Conservation (phyloP, 148 eudicot species). For the Fallopia convolvulus region DNA sequence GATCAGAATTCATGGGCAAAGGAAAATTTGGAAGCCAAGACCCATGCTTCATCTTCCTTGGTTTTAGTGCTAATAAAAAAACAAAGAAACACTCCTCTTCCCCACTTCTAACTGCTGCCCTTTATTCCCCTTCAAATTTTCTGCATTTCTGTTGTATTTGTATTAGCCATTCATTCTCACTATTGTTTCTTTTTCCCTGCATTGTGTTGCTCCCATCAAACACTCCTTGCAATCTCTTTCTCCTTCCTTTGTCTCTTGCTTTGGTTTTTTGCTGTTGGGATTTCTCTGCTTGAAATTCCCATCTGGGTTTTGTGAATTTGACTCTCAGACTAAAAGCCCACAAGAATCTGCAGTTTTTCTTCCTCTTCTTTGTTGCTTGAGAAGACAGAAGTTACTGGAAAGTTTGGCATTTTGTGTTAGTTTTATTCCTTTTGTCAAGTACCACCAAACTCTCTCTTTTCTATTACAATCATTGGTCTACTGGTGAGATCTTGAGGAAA, state of each 20-base stretch:
- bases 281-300: neutral
- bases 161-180: slow-evolving; percentile 9
- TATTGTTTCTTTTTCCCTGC: slow-evolving; percentile 14
- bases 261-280: slow-evolving; percentile 6
- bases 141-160: neutral
- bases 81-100: slow-evolving; percentile 2
- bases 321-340: neutral
- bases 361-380: neutral
- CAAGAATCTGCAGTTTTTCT: neutral
- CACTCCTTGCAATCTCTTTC: slow-evolving; percentile 16
- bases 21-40: neutral
- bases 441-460: neutral
- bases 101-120: neutral
- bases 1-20: neutral
- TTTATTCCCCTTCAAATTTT: slow-evolving; percentile 6
- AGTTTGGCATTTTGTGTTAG: neutral
- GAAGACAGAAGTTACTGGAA: neutral
- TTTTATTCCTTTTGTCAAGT: slow-evolving; percentile 1
- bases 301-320: slow-evolving; percentile 5
- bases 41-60: slow-evolving; percentile 12
- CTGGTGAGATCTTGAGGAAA: neutral
- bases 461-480: neutral
- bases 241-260: slow-evolving; percentile 17
- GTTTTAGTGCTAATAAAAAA: neutral
- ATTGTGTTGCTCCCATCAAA: slow-evolving; percentile 35